Conservation (phyloP, 768 basidiomycete genomes). For the Obba rivulosa region DNA sequence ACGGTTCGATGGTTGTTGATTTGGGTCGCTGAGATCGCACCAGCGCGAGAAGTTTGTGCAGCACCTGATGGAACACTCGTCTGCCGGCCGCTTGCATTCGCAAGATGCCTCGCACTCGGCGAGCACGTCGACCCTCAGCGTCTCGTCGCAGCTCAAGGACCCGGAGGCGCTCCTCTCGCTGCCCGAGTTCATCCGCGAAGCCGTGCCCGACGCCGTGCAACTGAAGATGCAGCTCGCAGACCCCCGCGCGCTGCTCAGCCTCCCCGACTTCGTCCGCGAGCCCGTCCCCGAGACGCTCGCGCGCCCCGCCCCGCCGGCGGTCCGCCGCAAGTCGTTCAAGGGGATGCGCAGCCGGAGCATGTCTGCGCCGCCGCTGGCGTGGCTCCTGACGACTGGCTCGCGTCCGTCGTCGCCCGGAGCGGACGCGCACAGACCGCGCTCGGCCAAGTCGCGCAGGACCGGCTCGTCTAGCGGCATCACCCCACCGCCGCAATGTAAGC, state of each 20-base stretch:
- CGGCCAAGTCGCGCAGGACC: constrained; percentile 18
- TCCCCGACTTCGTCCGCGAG: constrained; percentile 48
- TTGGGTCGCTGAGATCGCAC: constrained; percentile 5
- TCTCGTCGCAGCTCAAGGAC: constrained; percentile 14
- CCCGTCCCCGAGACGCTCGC: constrained; percentile 22
- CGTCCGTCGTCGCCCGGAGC: constrained; percentile 3
- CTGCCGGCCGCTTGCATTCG: constrained; percentile 64
- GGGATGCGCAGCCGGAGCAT: constrained; percentile 28
- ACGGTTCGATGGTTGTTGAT: background rate
- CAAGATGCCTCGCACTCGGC: constrained; percentile 56
- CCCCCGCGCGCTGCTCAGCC: constrained; percentile 26
- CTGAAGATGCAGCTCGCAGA: constrained; percentile 24
- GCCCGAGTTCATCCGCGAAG: constrained; percentile 38
- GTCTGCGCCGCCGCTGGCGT: constrained; percentile 29
- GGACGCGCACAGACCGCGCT: constrained; percentile 13
- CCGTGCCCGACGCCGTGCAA: constrained; percentile 19
- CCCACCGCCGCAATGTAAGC: constrained; percentile 22
- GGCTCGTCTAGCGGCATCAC: constrained; percentile 23
- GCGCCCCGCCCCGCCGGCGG: constrained; percentile 40
- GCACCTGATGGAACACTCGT: constrained; percentile 64
- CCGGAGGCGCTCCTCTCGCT: constrained; percentile 39
- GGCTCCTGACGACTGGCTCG: constrained; percentile 20
- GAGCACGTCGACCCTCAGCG: background rate
- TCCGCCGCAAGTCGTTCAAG: constrained; percentile 15
- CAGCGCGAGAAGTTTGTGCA: constrained; percentile 72